These are phyloP conservation scores for Candida germanica DNA, from an alignment of 805 yeast genomes.

Conservation along the genomic window DNA sequence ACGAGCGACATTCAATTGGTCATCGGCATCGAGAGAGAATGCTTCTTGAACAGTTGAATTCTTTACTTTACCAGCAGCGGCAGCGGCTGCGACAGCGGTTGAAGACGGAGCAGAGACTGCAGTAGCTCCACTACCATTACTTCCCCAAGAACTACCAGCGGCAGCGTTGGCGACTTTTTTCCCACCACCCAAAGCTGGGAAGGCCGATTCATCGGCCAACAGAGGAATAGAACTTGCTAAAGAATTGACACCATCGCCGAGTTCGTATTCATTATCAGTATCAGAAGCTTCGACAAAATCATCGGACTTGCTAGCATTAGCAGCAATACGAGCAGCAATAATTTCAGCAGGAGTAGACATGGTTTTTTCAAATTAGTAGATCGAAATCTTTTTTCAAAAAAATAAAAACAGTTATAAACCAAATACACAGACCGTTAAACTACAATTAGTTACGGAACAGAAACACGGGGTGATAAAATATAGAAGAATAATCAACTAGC, in stretches of 20 bases:
- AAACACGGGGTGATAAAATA: not conserved
- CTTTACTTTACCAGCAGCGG: conserved; percentile 28
- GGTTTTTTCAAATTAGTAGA: conserved; percentile 7
- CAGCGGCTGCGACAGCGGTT: conserved; percentile 7
- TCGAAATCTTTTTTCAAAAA: too few relatives aligned
- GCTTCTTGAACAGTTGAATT: conserved; percentile 72
- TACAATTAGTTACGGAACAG: not conserved
- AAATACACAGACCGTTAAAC: conserved; percentile 1
- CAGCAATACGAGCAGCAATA: conserved; percentile 41
- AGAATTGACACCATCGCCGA: conserved; percentile 13
- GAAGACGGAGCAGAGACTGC: not conserved
- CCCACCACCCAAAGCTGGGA: conserved; percentile 62
- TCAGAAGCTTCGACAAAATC: conserved; percentile 13
- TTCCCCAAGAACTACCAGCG: conserved; percentile 36
- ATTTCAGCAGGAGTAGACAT: conserved; percentile 50
- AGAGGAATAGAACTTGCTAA: conserved; percentile 30
- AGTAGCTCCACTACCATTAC: conserved; percentile 5
- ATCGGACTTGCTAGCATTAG: conserved; percentile 9
- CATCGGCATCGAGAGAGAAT: conserved; percentile 67
- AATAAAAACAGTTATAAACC: conserved; percentile 1
- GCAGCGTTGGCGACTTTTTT: conserved; percentile 20
- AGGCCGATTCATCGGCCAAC: conserved; percentile 52
- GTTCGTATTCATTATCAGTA: conserved; percentile 10
- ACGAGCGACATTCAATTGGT: conserved; percentile 60
- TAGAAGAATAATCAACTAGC: too few relatives aligned